Conservation (phyloP, 345 rosid genomes). For the Balakata baccata region DNA sequence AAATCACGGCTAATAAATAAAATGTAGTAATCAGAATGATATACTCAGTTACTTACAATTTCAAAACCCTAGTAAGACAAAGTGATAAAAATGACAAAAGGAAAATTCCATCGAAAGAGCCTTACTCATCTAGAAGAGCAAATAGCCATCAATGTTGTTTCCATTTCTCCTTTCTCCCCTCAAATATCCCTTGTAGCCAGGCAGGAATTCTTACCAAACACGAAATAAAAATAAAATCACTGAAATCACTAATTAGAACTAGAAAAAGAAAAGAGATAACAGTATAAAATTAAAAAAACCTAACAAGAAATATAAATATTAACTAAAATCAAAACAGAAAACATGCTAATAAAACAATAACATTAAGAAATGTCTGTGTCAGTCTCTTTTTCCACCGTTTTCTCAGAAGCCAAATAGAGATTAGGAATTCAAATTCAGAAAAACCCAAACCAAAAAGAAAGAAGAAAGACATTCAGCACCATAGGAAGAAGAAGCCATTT, state of each 20-base stretch:
- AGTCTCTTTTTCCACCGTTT: neutral
- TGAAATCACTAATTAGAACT: neutral
- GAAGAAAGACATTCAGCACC: neutral
- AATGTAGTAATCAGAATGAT: no score
- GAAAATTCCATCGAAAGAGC: no score
- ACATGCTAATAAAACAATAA: neutral
- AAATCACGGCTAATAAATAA: neutral
- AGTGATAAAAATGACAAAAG: neutral
- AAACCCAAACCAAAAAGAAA: no score
- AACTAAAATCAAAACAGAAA: neutral
- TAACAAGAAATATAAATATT: no score
- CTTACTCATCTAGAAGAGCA: neutral
- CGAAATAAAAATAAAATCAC: neutral
- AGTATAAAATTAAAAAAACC: neutral
- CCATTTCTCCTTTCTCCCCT: neutral
- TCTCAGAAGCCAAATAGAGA: slow-evolving; percentile 10
- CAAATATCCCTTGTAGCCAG: neutral
- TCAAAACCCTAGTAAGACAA: slow-evolving; percentile 1
- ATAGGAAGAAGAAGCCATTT: neutral
- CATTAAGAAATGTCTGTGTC: neutral
- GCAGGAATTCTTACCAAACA: neutral
- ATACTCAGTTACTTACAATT: neutral
- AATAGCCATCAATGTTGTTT: neutral
- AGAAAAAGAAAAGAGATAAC: neutral
- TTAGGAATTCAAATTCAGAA: neutral